Conservation (phyloP, 805 yeast species). For the Jamesozyma hellenica region DNA sequence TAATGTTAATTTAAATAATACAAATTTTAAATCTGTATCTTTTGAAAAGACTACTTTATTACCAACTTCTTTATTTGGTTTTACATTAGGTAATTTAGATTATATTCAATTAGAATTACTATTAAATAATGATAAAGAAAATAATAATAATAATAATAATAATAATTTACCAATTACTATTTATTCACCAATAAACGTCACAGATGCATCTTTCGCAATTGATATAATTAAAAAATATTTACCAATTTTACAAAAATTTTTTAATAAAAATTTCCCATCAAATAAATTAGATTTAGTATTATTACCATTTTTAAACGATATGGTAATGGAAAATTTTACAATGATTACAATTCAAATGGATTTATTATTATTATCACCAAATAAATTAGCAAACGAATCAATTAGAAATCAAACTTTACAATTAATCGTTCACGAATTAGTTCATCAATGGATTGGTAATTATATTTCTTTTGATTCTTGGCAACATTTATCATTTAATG, state of each 20-base stretch:
- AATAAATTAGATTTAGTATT: slow-evolving; percentile 58
- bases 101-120: slow-evolving; percentile 32
- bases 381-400: slow-evolving; percentile 19
- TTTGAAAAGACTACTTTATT: slow-evolving; percentile 51
- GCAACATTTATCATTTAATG: slow-evolving; percentile 65
- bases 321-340: slow-evolving; percentile 78
- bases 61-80: slow-evolving; percentile 56
- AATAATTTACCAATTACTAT: slow-evolving; percentile 40
- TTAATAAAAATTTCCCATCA: slow-evolving; percentile 44
- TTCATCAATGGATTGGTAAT: slow-evolving; percentile 78
- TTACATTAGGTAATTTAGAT: slow-evolving; percentile 60
- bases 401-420: slow-evolving; percentile 35
- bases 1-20: slow-evolving; percentile 5
- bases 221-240: slow-evolving; percentile 38
- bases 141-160: slow-evolving; percentile 3
- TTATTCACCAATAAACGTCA: slow-evolving; percentile 41
- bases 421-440: slow-evolving; percentile 59
- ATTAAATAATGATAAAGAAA: slow-evolving; percentile 15
- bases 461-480: slow-evolving; percentile 56
- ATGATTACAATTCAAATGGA: slow-evolving; percentile 49
- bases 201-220: slow-evolving; percentile 41
- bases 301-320: slow-evolving; percentile 61
- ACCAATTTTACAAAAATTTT: slow-evolving; percentile 38
- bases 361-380: slow-evolving; percentile 35
- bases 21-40: slow-evolving; percentile 26